Evolutionary conservation across 495 filamentous ascomycete species (phyloP), one percentile per base, ranked within the genome.

Genomic region (Pseudomonodictys pantanalensis): DNA sequence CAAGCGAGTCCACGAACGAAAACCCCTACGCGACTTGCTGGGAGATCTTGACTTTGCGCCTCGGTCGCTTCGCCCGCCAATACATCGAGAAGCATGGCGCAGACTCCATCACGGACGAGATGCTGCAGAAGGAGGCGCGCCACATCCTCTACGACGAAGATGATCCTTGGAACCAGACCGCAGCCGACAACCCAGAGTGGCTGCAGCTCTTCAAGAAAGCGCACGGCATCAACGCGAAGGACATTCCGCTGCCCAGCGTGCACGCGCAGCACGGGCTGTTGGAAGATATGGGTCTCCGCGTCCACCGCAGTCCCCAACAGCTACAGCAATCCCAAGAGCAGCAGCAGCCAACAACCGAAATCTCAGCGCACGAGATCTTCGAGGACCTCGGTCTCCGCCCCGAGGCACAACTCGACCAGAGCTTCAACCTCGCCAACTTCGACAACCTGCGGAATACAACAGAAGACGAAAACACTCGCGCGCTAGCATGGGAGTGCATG

Each of bases 131-230:
- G 6, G 44, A 71, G 42, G 71, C 73, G 1, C 68, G 73, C 20
- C 52, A 46, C 39, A 68, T 76, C 22, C 55, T 72, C n/a, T 76
- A 72, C 54, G 72, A 71, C 22, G 56, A 55, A 24, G 71, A 74
- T 32, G 73, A 76, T 48, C 24, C 62, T 2, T 74, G 72, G 73
- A 73, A 76, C 54, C 72, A 74, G 60, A 76, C 73, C 1, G 69
- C 73, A 1, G 73, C 73, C 1, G 73, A 76, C 52, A 76, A 74
- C 52, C 66, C 69, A 0, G 73, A 76, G 42, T 76, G 73, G 73
- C 66, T 76, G 9, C 58, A 55, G 15, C 52, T 76, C 26, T 76
- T 76, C 64, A 76, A 76, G 55, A 68, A 76, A 50, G 68, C 66
- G 15, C 70, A 71, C 48, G 68, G 70, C 10, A 39, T 72, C 26